These are phyloP conservation scores for Psilocybe subaeruginosa DNA, from an alignment of 768 basidiomycete species.

Conservation along the genomic window DNA sequence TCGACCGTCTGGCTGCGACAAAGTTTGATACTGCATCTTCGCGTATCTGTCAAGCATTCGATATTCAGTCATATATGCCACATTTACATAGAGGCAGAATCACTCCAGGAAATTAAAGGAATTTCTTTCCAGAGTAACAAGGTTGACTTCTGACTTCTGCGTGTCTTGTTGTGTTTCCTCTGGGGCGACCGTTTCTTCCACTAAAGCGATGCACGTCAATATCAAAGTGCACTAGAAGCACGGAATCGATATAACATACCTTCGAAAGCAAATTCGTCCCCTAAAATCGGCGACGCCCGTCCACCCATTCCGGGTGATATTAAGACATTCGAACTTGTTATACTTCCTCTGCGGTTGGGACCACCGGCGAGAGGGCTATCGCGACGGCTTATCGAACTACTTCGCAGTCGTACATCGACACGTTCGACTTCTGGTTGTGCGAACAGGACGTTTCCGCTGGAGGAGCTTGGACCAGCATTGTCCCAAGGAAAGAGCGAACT, in stretches of 20 bases:
- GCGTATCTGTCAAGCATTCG: slow-evolving; percentile 56
- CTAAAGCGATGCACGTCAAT: background rate
- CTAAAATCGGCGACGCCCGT: slow-evolving; percentile 44
- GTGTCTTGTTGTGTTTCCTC: slow-evolving; percentile 39
- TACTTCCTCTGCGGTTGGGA: slow-evolving; percentile 47
- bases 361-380: slow-evolving; percentile 55
- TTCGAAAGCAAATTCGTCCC: slow-evolving; percentile 70
- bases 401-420: slow-evolving; percentile 55
- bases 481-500: slow-evolving; percentile 86
- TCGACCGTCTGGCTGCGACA: slow-evolving; percentile 46
- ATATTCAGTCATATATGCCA: background rate
- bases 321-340: slow-evolving; percentile 35
- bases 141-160: slow-evolving; percentile 58
- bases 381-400: slow-evolving; percentile 55
- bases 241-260: slow-evolving; percentile 38
- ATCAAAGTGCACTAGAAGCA: no score
- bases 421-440: slow-evolving; percentile 42
- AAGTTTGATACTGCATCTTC: slow-evolving; percentile 72
- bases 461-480: slow-evolving; percentile 69
- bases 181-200: slow-evolving; percentile 18
- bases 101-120: slow-evolving; percentile 84
- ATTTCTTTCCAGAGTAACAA: slow-evolving; percentile 69
- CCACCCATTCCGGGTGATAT: slow-evolving; percentile 58
- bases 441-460: slow-evolving; percentile 45
- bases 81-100: slow-evolving; percentile 21